phyloP scores from a whole-genome alignment of 2,329 filamentous ascomycete species.

The Colletotrichum liaoningense region DNA sequence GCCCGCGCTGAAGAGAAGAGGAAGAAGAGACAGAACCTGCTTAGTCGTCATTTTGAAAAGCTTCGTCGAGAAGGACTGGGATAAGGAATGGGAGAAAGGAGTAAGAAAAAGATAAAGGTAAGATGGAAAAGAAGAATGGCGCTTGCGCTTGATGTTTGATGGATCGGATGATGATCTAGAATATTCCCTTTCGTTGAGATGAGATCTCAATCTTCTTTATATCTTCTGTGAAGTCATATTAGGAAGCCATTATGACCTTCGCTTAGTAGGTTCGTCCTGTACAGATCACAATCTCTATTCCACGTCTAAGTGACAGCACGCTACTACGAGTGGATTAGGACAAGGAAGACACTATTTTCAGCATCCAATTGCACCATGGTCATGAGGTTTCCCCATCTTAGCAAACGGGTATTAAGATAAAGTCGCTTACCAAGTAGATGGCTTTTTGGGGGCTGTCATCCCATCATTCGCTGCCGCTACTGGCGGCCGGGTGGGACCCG shows the following conservation, averaged over 20 bases:
- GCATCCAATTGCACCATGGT: slow-evolving; percentile 1
- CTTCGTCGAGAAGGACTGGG: neutral
- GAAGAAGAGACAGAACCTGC: slow-evolving; percentile 22
- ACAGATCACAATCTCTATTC: neutral
- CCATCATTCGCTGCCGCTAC: neutral
- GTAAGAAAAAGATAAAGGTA: neutral
- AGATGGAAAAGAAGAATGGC: neutral
- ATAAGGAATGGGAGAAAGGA: neutral
- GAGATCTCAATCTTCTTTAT: slow-evolving; percentile 11
- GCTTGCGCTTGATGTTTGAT: neutral
- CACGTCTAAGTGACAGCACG: slow-evolving; percentile 1
- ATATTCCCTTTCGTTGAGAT: neutral
- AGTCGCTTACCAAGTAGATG: slow-evolving; percentile 23
- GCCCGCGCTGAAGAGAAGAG: slow-evolving; percentile 26
- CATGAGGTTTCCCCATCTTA: slow-evolving; percentile 7
- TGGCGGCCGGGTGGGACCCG: slow-evolving; percentile 8
- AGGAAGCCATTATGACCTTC: neutral
- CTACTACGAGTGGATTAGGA: slow-evolving; percentile 8
- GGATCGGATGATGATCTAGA: slow-evolving; percentile 1
- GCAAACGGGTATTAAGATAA: neutral
- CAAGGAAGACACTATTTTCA: slow-evolving; percentile 21
- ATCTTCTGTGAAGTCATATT: neutral
- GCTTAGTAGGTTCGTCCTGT: slow-evolving; percentile 11
- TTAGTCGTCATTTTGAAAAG: slow-evolving; percentile 27
- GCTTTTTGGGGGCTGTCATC: neutral